A percentile compares a stretch with the other conserved stretches of the same genome.
Evolutionary conservation across 1,284 basidiomycete species (phyloP).

Genomic region (Xerocomus amazonicus): DNA sequence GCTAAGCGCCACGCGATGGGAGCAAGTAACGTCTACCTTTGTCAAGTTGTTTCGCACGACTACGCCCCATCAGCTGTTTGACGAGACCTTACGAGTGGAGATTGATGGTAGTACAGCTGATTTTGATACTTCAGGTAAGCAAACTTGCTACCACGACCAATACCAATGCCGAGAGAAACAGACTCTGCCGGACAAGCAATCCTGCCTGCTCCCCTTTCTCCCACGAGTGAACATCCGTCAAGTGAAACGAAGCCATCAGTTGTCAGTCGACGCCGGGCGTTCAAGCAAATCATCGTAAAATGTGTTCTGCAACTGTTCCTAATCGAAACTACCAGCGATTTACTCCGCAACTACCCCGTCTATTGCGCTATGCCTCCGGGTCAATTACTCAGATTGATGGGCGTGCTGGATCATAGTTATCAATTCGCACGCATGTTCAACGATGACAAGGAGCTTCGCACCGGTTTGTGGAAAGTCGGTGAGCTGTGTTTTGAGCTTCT

Average conservation of each 20-base stretch:
- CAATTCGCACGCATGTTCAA: constrained; percentile 98
- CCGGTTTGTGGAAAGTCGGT: constrained; percentile 99
- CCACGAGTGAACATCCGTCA: constrained; percentile 51
- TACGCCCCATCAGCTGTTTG: constrained; percentile 96
- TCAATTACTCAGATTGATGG: constrained; percentile 90
- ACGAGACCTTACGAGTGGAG: constrained; percentile 81
- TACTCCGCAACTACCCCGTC: constrained; percentile 89
- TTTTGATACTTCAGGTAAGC: constrained; percentile 50
- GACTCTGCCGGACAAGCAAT: constrained; percentile 68
- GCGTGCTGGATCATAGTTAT: constrained; percentile 94
- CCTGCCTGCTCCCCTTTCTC: constrained; percentile 76
- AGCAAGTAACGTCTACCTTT: constrained; percentile 90
- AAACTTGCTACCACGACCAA: neutral
- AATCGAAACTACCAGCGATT: constrained; percentile 96
- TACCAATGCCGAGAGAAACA: constrained; percentile 12
- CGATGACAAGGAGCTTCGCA: constrained; percentile 95
- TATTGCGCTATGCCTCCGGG: constrained; percentile 94
- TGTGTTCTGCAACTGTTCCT: constrained; percentile 96
- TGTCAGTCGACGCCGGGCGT: constrained; percentile 81
- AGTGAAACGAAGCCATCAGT: constrained; percentile 50
- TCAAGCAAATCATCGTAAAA: constrained; percentile 99
- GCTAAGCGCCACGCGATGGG: constrained; percentile 85
- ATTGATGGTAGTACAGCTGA: constrained; percentile 62
- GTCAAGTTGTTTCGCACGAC: constrained; percentile 96
- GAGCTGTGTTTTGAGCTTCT: constrained; percentile 35